A percentile compares a stretch with the other conserved stretches of the same genome.
Conservation (phyloP, 495 filamentous ascomycete species). For the Venustampulla echinocandica region DNA sequence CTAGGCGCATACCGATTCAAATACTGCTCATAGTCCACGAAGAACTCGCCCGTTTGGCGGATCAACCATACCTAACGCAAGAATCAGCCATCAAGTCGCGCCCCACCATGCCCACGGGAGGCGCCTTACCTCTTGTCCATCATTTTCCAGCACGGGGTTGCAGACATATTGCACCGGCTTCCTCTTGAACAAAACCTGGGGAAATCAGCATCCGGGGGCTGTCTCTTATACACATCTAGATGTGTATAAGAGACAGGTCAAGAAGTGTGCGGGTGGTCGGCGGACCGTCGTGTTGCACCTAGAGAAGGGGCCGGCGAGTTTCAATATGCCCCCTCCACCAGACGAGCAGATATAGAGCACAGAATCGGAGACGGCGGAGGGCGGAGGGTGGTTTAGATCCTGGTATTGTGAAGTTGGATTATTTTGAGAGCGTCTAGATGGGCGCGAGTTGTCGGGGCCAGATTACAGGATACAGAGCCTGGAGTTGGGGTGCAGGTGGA, state of each 20-base stretch:
- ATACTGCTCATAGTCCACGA: constrained; percentile 83
- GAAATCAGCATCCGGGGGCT: no score
- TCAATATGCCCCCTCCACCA: constrained; percentile 2
- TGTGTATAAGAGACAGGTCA: no score
- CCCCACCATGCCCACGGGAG: neutral
- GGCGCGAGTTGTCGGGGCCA: no score
- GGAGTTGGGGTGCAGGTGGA: no score
- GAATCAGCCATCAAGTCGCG: constrained; percentile 13
- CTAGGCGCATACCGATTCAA: constrained; percentile 55
- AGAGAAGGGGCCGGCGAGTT: constrained; percentile 14
- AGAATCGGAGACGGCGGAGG: constrained; percentile 1
- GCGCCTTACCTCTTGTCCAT: constrained; percentile 62
- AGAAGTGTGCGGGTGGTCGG: no score
- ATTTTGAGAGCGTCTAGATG: no score
- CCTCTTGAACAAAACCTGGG: constrained; percentile 86
- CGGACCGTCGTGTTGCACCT: constrained; percentile 11
- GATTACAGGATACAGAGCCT: no score
- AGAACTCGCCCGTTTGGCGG: constrained; percentile 80
- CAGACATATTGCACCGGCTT: constrained; percentile 85
- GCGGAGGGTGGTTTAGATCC: constrained; percentile 2
- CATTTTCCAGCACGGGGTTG: constrained; percentile 64
- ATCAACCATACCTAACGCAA: constrained; percentile 77
- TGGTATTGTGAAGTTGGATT: no score
- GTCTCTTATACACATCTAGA: no score
- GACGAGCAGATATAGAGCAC: neutral